phyloP scores from a whole-genome alignment of 805 yeast species.

The Candida berthetii region DNA sequence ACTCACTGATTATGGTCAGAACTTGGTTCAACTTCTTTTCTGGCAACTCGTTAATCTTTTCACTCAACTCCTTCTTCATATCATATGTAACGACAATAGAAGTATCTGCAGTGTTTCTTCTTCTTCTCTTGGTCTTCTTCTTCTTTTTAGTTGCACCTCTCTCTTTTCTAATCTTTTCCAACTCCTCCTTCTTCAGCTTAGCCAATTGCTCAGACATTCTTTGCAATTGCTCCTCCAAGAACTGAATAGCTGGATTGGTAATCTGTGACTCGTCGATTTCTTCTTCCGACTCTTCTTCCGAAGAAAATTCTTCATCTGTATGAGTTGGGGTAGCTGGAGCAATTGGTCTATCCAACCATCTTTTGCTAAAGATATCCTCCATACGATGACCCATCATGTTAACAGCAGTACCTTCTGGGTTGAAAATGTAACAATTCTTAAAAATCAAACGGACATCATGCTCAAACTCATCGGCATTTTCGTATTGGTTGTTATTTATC shows the following conservation, averaged over 20 bases:
- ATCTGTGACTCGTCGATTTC: constrained; percentile 57
- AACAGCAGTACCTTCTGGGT: constrained; percentile 96
- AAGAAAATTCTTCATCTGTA: constrained; percentile 25
- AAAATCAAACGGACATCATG: constrained; percentile 78
- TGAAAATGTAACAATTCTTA: constrained; percentile 83
- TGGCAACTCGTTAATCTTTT: constrained; percentile 69
- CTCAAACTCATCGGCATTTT: constrained; percentile 83
- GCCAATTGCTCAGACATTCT: constrained; percentile 83
- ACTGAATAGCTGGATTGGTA: constrained; percentile 85
- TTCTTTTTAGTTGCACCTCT: constrained; percentile 40
- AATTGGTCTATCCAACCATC: constrained; percentile 83
- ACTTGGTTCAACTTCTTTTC: constrained; percentile 82
- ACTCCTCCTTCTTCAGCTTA: constrained; percentile 72
- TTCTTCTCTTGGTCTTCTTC: constrained; percentile 27
- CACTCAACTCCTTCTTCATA: constrained; percentile 92
- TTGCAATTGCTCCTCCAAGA: constrained; percentile 78
- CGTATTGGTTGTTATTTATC: constrained; percentile 80
- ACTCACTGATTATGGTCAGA: constrained; percentile 76
- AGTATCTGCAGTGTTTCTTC: constrained; percentile 20
- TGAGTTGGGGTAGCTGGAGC: constrained; percentile 34
- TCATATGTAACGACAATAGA: constrained; percentile 69
- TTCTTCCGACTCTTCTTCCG: constrained; percentile 45
- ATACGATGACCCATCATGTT: constrained; percentile 91
- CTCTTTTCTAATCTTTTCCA: constrained; percentile 60
- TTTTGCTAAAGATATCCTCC: constrained; percentile 79